These are phyloP conservation scores for Candida buenavistaensis DNA, from an alignment of 1,139 yeast species.

Conservation along the genomic window DNA sequence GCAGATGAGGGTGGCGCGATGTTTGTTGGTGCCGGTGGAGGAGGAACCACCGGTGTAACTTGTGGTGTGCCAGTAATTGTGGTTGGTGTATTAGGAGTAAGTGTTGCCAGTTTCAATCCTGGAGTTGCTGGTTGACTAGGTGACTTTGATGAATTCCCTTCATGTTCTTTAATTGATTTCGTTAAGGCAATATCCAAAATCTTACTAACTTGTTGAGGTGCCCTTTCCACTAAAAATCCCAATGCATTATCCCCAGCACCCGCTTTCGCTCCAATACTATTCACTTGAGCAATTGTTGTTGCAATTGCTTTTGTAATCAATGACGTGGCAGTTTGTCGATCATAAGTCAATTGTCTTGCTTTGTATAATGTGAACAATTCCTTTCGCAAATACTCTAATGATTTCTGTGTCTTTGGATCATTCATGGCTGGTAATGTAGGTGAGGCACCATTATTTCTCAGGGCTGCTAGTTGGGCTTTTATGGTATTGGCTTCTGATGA, in stretches of 20 bases:
- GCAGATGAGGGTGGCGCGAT: constrained; percentile 4
- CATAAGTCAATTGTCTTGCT: constrained; percentile 63
- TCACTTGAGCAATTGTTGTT: constrained; percentile 87
- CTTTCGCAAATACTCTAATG: constrained; percentile 67
- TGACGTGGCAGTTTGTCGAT: constrained; percentile 73
- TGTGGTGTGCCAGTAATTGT: no score
- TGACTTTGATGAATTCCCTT: constrained; percentile 22
- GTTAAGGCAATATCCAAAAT: constrained; percentile 82
- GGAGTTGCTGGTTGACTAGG: constrained; percentile 33
- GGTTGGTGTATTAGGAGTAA: no score
- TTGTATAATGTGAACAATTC: constrained; percentile 69
- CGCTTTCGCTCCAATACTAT: constrained; percentile 81
- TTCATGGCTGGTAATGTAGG: constrained; percentile 27
- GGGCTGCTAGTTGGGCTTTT: constrained; percentile 57
- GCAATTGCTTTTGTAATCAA: constrained; percentile 90
- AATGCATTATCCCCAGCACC: constrained; percentile 82
- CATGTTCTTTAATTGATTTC: constrained; percentile 67
- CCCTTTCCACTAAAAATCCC: constrained; percentile 77
- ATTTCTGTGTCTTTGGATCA: constrained; percentile 54
- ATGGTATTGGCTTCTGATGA: constrained; percentile 20
- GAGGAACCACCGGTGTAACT: no score
- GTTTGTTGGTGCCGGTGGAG: not conserved
- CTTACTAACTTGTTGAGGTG: constrained; percentile 83
- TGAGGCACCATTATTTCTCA: constrained; percentile 34
- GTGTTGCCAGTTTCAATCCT: constrained; percentile 10